Evolutionary conservation across 352 stramenopile genomes (phyloP).

Genomic region (Globisporangium viniferum): DNA sequence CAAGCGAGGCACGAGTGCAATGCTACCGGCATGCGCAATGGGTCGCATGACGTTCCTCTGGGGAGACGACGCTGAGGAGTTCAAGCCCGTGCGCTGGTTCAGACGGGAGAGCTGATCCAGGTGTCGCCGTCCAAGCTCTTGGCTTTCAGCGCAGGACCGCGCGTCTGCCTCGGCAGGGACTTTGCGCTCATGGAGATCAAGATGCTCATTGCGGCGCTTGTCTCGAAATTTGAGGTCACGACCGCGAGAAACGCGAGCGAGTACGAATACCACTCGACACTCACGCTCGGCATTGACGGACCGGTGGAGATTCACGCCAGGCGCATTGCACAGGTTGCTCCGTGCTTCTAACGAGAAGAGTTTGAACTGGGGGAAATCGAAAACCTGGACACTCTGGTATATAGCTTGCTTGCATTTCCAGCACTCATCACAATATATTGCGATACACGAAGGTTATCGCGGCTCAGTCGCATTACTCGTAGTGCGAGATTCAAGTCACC

Average conservation of each 20-base stretch:
- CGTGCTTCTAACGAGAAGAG: too few species aligned
- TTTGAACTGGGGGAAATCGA: too few species aligned
- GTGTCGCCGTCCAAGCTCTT: constrained; percentile 37
- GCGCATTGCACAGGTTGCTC: too few species aligned
- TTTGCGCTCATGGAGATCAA: constrained; percentile 44
- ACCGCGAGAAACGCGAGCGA: constrained; percentile 2
- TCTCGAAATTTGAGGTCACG: constrained; percentile 31
- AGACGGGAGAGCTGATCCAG: constrained; percentile 21
- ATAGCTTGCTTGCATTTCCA: too few species aligned
- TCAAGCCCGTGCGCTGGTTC: constrained; percentile 47
- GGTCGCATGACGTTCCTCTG: constrained; percentile 33
- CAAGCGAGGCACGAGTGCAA: constrained; percentile 25
- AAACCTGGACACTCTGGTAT: too few species aligned
- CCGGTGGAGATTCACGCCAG: too few species aligned
- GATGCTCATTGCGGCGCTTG: constrained; percentile 27
- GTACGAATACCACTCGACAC: too few species aligned
- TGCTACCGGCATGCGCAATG: constrained; percentile 36
- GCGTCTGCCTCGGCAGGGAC: constrained; percentile 41
- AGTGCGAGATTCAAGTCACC: too few species aligned
- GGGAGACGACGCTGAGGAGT: constrained; percentile 41
- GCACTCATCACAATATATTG: too few species aligned
- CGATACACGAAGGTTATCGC: too few species aligned
- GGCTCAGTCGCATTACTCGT: too few species aligned
- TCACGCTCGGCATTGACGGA: too few species aligned
- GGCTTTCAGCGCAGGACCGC: constrained; percentile 39